Evolutionary conservation across 208 protist genomes (phyloP).

Genomic region (Tritrichomonas foetus): DNA sequence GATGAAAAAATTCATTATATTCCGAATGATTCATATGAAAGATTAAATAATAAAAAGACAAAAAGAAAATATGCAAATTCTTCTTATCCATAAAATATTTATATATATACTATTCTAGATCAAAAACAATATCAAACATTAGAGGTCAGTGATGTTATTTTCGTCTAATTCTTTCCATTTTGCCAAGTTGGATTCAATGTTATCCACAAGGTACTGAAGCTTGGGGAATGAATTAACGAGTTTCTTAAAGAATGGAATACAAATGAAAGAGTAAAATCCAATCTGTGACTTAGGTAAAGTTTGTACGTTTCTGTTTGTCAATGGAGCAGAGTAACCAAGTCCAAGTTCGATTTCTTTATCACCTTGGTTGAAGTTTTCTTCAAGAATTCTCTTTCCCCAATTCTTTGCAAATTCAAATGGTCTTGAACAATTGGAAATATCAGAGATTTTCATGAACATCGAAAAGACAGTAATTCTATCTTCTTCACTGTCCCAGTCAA

Average conservation of each 20-base stretch:
- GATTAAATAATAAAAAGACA: too few relatives aligned
- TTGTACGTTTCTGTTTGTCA: neutral
- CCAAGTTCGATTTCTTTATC: neutral
- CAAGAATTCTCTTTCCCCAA: neutral
- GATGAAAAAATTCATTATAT: too few relatives aligned
- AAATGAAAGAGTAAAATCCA: neutral
- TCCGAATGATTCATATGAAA: too few relatives aligned
- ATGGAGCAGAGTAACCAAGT: neutral
- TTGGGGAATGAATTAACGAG: neutral
- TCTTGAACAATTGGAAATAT: neutral
- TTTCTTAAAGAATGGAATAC: neutral
- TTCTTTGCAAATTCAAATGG: neutral
- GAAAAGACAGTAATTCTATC: neutral
- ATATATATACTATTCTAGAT: too few relatives aligned
- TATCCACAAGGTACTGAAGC: neutral
- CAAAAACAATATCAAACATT: too few relatives aligned
- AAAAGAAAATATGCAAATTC: too few relatives aligned
- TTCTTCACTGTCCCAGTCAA: neutral
- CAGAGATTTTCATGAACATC: neutral
- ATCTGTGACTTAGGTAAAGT: neutral
- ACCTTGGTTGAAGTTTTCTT: neutral
- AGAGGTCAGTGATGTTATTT: too few relatives aligned
- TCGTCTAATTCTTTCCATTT: too few relatives aligned
- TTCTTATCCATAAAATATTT: too few relatives aligned
- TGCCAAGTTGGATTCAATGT: too few relatives aligned